These are phyloP conservation scores for Dactylellina drechsleri DNA, from an alignment of 2,329 filamentous ascomycete genomes.

Conservation along the genomic window DNA sequence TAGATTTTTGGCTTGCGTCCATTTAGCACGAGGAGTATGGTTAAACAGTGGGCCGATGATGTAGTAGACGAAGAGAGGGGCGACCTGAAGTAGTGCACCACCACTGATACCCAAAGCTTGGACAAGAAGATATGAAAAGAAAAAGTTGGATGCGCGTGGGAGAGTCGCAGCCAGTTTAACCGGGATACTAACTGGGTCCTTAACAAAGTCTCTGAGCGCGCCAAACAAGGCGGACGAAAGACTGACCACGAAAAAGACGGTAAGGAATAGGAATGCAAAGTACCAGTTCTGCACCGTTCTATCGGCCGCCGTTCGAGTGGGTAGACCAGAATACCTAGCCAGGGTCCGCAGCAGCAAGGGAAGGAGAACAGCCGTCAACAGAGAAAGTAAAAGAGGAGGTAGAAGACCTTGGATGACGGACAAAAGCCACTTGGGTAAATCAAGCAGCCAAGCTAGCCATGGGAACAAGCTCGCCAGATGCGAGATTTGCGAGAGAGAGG, in stretches of 20 bases:
- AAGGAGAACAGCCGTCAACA: conserved; percentile 50
- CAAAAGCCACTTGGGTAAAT: conserved; percentile 70
- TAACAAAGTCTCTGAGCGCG: conserved; percentile 71
- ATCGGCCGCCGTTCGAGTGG: conserved; percentile 58
- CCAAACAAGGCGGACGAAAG: conserved; percentile 79
- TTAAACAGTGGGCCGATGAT: conserved; percentile 82
- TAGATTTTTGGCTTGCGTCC: conserved; percentile 81
- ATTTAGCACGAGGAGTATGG: conserved; percentile 83
- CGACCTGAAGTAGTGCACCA: conserved; percentile 84
- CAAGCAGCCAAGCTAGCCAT: conserved; percentile 77
- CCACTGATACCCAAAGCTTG: conserved; percentile 92
- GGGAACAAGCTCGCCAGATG: conserved; percentile 72
- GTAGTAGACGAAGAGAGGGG: conserved; percentile 82
- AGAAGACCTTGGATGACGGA: conserved; percentile 85
- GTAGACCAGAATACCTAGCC: conserved; percentile 57
- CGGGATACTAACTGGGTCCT: conserved; percentile 75
- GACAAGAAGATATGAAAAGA: conserved; percentile 98
- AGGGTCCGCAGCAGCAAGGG: conserved; percentile 53
- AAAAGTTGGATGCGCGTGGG: conserved; percentile 91
- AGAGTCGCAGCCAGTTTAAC: conserved; percentile 79
- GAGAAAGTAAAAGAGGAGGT: conserved; percentile 67
- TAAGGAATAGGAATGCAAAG: conserved; percentile 92
- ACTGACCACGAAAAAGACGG: conserved; percentile 91
- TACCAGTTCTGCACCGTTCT: conserved; percentile 81
- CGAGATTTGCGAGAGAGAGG: conserved; percentile 80